A percentile compares a stretch with the other conserved stretches of the same genome.
These are phyloP conservation scores for Psilocybe azurescens DNA, from an alignment of 768 basidiomycete genomes.

Conservation along the genomic window DNA sequence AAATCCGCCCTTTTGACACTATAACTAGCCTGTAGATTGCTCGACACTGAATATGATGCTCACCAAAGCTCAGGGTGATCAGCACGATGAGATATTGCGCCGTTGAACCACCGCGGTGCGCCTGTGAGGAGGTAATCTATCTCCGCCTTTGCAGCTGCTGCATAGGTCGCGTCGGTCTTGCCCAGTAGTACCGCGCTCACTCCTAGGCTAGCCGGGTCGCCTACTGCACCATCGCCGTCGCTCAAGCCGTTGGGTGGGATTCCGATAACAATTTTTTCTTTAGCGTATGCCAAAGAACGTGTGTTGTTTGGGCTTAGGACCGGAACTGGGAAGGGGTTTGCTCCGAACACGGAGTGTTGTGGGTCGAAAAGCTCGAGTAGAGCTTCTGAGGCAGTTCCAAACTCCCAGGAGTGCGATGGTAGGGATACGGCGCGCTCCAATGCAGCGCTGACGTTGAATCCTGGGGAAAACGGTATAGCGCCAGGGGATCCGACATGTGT, in stretches of 20 bases:
- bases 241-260: constrained; percentile 38
- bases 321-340: constrained; percentile 40
- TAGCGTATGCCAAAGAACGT: constrained; percentile 42
- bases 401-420: constrained; percentile 55
- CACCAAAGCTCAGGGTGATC: constrained; percentile 47
- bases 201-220: constrained; percentile 54
- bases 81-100: constrained; percentile 51
- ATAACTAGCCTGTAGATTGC: neutral
- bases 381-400: constrained; percentile 46
- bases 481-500: neutral
- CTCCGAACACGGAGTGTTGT: constrained; percentile 44
- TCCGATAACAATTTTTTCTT: constrained; percentile 41
- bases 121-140: constrained; percentile 36
- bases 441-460: constrained; percentile 45
- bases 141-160: constrained; percentile 35
- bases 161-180: constrained; percentile 36
- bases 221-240: constrained; percentile 45
- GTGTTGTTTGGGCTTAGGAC: constrained; percentile 25
- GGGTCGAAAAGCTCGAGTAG: constrained; percentile 50
- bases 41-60: constrained; percentile 15
- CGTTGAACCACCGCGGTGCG: constrained; percentile 46
- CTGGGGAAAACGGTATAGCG: constrained; percentile 39
- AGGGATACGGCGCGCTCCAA: constrained; percentile 36
- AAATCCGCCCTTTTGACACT: constrained; percentile 47
- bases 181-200: constrained; percentile 51